These are phyloP conservation scores for Paramecium octaurelia DNA, from an alignment of 73 alveolate species.

Conservation along the genomic window DNA sequence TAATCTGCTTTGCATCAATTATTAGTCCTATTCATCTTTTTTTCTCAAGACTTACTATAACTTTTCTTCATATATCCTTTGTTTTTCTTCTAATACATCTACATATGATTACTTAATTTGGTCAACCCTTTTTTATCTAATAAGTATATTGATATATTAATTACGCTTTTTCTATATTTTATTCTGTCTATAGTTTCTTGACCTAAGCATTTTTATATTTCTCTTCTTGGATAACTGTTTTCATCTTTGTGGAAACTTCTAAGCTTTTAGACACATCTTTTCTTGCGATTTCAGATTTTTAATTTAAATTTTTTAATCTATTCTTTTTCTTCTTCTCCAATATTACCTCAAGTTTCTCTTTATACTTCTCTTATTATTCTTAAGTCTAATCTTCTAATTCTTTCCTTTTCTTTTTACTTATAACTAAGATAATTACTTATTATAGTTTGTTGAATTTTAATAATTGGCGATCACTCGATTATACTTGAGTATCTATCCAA, in stretches of 20 bases:
- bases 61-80: slow-evolving; percentile 30
- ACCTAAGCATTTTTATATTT: neutral
- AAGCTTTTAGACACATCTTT: neutral
- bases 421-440: neutral
- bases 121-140: neutral
- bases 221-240: neutral
- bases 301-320: neutral
- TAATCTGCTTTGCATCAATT: neutral
- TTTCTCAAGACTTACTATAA: neutral
- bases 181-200: neutral
- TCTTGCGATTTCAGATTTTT: neutral
- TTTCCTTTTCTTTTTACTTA: neutral
- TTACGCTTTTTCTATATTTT: neutral
- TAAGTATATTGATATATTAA: neutral
- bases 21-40: neutral
- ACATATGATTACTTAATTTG: neutral
- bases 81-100: neutral
- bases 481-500: slow-evolving; percentile 34
- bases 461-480: neutral
- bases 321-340: neutral
- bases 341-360: neutral
- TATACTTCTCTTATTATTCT: neutral
- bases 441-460: neutral
- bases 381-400: neutral
- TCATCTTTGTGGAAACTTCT: neutral